Evolutionary conservation across 805 yeast genomes (phyloP).

Genomic region (Candida sonorensis): DNA sequence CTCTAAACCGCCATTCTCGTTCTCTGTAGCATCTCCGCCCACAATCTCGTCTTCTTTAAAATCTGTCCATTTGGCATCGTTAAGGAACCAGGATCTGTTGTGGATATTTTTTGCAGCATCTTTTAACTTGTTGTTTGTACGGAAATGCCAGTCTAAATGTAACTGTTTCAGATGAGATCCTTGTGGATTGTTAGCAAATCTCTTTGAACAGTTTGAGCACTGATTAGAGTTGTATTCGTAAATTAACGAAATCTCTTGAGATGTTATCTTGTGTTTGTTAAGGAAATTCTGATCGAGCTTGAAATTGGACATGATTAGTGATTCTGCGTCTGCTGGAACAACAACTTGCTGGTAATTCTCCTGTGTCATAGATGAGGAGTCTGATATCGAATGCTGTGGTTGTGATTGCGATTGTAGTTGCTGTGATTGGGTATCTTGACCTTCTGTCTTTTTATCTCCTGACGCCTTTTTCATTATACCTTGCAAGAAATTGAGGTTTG

Average conservation of each 20-base stretch:
- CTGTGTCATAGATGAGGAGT: no score
- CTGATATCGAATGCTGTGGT: slow-evolving; percentile 7
- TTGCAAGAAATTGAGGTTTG: slow-evolving; percentile 11
- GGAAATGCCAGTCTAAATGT: slow-evolving; percentile 95
- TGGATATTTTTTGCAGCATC: slow-evolving; percentile 46
- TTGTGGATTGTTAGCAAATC: slow-evolving; percentile 58
- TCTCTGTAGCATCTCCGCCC: slow-evolving; percentile 30
- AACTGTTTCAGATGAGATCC: slow-evolving; percentile 49
- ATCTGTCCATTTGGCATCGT: slow-evolving; percentile 62
- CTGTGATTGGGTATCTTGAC: slow-evolving; percentile 25
- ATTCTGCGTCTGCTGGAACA: slow-evolving; percentile 8
- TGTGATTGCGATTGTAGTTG: slow-evolving; percentile 1
- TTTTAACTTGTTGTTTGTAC: slow-evolving; percentile 74
- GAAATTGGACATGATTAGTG: slow-evolving; percentile 17
- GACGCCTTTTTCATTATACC: slow-evolving; percentile 10
- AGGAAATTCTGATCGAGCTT: slow-evolving; percentile 31
- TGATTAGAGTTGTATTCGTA: slow-evolving; percentile 65
- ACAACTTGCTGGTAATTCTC: no score
- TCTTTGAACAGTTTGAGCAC: slow-evolving; percentile 84
- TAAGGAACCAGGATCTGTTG: slow-evolving; percentile 77
- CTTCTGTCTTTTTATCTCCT: slow-evolving; percentile 7
- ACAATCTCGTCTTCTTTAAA: slow-evolving; percentile 63
- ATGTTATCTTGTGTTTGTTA: slow-evolving; percentile 29
- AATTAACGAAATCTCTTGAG: slow-evolving; percentile 30
- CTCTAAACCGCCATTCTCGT: slow-evolving; percentile 16